These are phyloP conservation scores for Penicillium steckii DNA, from an alignment of 495 filamentous ascomycete species.

Conservation along the genomic window DNA sequence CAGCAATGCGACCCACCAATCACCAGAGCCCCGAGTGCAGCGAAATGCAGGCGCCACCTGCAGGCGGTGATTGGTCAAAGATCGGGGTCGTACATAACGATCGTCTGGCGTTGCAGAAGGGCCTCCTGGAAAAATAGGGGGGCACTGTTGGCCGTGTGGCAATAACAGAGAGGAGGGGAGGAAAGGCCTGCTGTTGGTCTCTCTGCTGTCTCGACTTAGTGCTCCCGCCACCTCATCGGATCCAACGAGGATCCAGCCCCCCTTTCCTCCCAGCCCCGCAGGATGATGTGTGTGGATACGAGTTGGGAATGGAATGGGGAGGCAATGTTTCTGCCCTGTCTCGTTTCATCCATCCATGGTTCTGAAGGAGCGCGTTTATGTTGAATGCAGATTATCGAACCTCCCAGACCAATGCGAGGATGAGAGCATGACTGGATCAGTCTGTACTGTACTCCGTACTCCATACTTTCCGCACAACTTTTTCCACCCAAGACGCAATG, in stretches of 20 bases:
- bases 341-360: slow-evolving; percentile 1
- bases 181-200: neutral
- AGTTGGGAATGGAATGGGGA: slow-evolving; percentile 1
- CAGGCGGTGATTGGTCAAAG: slow-evolving; percentile 8
- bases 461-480: neutral
- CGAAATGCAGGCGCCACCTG: slow-evolving; percentile 21
- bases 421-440: neutral
- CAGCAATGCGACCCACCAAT: slow-evolving; percentile 12
- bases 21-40: slow-evolving; percentile 1
- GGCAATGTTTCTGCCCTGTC: neutral
- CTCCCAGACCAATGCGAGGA: neutral
- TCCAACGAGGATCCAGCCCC: slow-evolving; percentile 3
- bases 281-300: slow-evolving; percentile 5
- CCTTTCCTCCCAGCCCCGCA: slow-evolving; percentile 8
- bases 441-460: neutral
- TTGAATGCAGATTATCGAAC: neutral
- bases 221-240: slow-evolving; percentile 11
- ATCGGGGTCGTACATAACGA: slow-evolving; percentile 9
- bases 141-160: slow-evolving; percentile 5
- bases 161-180: slow-evolving; percentile 2
- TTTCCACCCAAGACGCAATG: no score
- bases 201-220: neutral
- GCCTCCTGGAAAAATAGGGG: neutral
- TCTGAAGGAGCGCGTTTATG: neutral
- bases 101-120: slow-evolving; percentile 8